Base-by-base conservation (phyloP, 139 green algal genomes). In the Monoraphidium neglectum region DNA sequence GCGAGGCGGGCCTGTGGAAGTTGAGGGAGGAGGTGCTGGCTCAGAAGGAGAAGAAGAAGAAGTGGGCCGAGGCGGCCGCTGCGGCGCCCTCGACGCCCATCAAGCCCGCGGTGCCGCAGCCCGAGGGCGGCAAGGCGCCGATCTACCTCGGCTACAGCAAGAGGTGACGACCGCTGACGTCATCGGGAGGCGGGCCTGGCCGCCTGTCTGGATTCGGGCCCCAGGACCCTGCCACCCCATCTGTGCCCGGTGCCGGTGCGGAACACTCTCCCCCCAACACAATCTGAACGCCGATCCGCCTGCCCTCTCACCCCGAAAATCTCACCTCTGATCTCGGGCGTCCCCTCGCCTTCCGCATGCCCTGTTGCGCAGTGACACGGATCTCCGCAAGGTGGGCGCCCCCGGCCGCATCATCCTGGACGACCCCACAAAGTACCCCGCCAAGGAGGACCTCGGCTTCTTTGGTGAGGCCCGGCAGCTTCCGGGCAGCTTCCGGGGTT, bases 351-450 rank as follows among this genome's bases (percentile, higher is more conserved):
- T n/a, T n/a, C n/a, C n/a, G n/a, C n/a, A n/a, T n/a, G n/a, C n/a
- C 24, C 53, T 53, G 26, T 35, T 46, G 37, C 49, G 16, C 76
- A 78, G 76, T 47, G 71, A 80, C 37, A 24, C 75, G 12, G 72
- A 77, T 15, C 71, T 74, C 46, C 68, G 79, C 40, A 90, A 89
- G 74, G 46, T 46, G 51, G 82, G 81, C 18, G 76, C 80, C 33
- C 77, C 74, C 23, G 85, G 83, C 1, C 82, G 86, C 33, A 72
- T 89, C 18, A 83, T 94, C 30, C 57, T 85, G 56, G 93, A 96
- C 59, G 87, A 94, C 49, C 76, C 82, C 5, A 33, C 23, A 12
- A 91, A 88, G 77, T 94, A 94, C 74, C 88, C 88, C 1, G 73
- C 28, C 73, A 92, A 92, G 74, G 91, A 95, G 59, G 76, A 87